These are phyloP conservation scores for Artemisia annua DNA, from an alignment of 129 eudicot species.

Conservation along the genomic window DNA sequence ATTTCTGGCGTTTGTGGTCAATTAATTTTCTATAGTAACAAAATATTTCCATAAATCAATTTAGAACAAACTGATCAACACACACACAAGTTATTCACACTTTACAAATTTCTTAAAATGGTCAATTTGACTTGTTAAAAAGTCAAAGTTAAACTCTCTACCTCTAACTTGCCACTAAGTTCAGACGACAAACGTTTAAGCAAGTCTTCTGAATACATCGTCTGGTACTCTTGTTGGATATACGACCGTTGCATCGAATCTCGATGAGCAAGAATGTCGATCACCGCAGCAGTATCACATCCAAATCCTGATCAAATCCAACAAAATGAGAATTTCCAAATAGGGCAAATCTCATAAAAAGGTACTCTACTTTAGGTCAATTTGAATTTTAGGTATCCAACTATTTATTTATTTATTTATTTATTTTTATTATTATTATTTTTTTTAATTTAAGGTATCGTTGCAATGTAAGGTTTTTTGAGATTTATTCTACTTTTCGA, in stretches of 20 bases:
- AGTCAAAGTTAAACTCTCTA: slow-evolving; percentile 19
- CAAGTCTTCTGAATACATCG: slow-evolving; percentile 45
- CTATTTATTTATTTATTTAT: no score
- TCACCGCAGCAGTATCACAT: slow-evolving; percentile 43
- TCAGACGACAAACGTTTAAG: slow-evolving; percentile 50
- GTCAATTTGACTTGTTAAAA: background rate
- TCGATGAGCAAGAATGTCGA: slow-evolving; percentile 51
- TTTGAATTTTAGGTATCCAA: no score
- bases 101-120: background rate
- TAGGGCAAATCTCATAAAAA: no score
- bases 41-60: background rate
- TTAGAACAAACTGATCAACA: background rate
- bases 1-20: background rate
- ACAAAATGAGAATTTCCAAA: background rate
- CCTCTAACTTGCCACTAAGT: slow-evolving; percentile 56
- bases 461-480: no score
- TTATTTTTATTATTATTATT: no score
- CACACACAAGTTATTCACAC: background rate
- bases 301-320: slow-evolving; percentile 45
- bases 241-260: slow-evolving; percentile 46
- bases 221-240: slow-evolving; percentile 45
- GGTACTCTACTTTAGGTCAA: no score
- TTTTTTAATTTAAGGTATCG: no score
- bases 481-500: no score
- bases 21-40: background rate